These are phyloP conservation scores for Collybia nuda DNA, from an alignment of 768 basidiomycete species.

Conservation along the genomic window DNA sequence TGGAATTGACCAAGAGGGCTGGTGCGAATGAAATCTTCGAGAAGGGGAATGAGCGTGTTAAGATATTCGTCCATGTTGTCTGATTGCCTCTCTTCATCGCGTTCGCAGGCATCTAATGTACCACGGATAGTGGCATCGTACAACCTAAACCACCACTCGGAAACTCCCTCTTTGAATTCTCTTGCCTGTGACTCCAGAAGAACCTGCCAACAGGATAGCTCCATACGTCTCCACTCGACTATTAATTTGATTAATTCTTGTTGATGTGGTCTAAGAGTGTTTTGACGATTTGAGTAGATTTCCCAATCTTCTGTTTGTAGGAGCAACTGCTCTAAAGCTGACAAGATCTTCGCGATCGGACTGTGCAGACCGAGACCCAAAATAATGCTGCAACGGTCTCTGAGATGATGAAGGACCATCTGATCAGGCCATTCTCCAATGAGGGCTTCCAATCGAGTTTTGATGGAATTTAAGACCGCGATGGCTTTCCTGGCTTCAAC, in stretches of 20 bases:
- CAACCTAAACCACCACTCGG: constrained; percentile 88
- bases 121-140: constrained; percentile 80
- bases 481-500: constrained; percentile 65
- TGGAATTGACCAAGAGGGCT: constrained; percentile 86
- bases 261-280: constrained; percentile 70
- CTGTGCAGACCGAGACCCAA: constrained; percentile 60
- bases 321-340: constrained; percentile 82
- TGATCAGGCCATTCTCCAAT: constrained; percentile 93
- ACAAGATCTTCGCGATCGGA: constrained; percentile 80
- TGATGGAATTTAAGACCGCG: constrained; percentile 48
- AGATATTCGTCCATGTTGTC: constrained; percentile 52
- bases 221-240: constrained; percentile 87
- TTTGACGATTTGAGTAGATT: constrained; percentile 89
- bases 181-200: constrained; percentile 72
- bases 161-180: constrained; percentile 46
- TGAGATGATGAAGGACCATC: constrained; percentile 90
- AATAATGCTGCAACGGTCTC: constrained; percentile 66
- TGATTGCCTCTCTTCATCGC: constrained; percentile 27
- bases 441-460: constrained; percentile 51
- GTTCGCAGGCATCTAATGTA: constrained; percentile 44
- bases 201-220: constrained; percentile 83
- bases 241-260: constrained; percentile 68
- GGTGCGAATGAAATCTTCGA: constrained; percentile 75
- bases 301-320: constrained; percentile 95
- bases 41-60: constrained; percentile 64